phyloP scores from a whole-genome alignment of 1,284 basidiomycete genomes.

The Tilletiaria anomala region DNA sequence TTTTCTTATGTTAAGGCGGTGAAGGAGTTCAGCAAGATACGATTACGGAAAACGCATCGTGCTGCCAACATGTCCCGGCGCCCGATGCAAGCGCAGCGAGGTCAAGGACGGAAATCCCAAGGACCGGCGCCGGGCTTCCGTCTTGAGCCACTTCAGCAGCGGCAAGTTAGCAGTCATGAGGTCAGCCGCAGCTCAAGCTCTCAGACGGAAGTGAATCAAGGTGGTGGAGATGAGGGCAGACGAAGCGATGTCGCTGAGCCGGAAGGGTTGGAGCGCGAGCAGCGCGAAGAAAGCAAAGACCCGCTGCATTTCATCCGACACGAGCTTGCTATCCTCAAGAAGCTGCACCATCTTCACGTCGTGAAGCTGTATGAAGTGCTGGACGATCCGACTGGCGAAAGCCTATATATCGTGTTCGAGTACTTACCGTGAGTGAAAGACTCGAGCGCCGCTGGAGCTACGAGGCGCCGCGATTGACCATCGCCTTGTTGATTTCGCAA shows the following conservation, averaged over 20 bases:
- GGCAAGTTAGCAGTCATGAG: neutral
- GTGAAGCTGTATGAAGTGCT: slow-evolving; percentile 47
- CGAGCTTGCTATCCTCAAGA: slow-evolving; percentile 34
- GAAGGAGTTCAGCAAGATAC: slow-evolving; percentile 37
- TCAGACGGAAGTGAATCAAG: too few relatives aligned
- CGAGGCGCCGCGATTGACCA: neutral
- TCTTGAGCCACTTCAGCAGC: too few relatives aligned
- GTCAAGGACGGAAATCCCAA: too few relatives aligned
- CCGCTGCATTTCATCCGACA: slow-evolving; percentile 29
- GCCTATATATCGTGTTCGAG: slow-evolving; percentile 44
- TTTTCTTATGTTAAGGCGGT: slow-evolving; percentile 6
- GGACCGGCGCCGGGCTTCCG: too few relatives aligned
- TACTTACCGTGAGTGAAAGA: slow-evolving; percentile 10
- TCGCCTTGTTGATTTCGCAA: slow-evolving; percentile 35
- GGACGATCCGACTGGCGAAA: slow-evolving; percentile 45
- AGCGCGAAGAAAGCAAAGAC: slow-evolving; percentile 9
- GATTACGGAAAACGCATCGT: slow-evolving; percentile 21
- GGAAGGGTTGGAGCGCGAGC: neutral
- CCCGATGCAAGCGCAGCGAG: too few relatives aligned
- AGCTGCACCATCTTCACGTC: slow-evolving; percentile 41
- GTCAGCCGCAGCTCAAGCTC: neutral
- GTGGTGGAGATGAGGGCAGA: neutral
- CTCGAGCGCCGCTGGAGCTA: neutral
- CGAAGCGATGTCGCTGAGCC: too few relatives aligned
- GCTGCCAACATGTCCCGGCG: slow-evolving; percentile 9